Evolutionary conservation across 768 basidiomycete genomes (phyloP), one percentile per base, ranked within the genome.

Genomic region (Suillus ampliporus): DNA sequence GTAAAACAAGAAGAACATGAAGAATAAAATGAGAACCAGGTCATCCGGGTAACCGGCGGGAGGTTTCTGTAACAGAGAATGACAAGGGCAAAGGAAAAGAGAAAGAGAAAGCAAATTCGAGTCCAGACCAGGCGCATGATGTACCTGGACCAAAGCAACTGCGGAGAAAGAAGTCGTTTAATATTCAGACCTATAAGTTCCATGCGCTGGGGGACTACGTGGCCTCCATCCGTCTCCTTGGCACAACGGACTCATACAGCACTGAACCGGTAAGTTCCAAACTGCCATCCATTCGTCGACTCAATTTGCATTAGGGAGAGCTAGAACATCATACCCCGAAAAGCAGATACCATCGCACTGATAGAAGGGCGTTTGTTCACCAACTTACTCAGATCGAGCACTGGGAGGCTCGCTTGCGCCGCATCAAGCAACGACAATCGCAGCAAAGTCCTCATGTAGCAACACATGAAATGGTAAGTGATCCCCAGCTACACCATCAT

Each of bases 141-240:
- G 7, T 10, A 10, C 35, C 8, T 37, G 9, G 6, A 37, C 35
- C 35, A 6, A 37, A n/a, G n/a, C n/a, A 37, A 10, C 35, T 10
- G 35, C 13, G 9, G 8, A 37, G 13, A 11, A 10, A 37, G 35
- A 37, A 37, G 35, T 37, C 35, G 8, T 61, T 78, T 52, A 79
- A 72, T 48, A 50, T 78, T 19, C 28, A 58, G 2, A 77, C 73
- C 1, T 71, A 70, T 62, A 80, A 79, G 64, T 15, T 71, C 5
- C 79, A 79, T 64, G 60, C 69, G 0, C 62, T 79, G 7, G 76
- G 75, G 0, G 70, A 80, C 58, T 78, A 78, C 59, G 56, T 48
- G 0, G 3, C 11, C 0, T 61, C 60, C 13, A 77, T 80, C 10
- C 21, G 43, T 9, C 15, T 15, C 9, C 68, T 67, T 34, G 77